A percentile compares a stretch with the other conserved stretches of the same genome.
Evolutionary conservation across 2,329 filamentous ascomycete genomes (phyloP).

Genomic region (Talaromyces sp.): DNA sequence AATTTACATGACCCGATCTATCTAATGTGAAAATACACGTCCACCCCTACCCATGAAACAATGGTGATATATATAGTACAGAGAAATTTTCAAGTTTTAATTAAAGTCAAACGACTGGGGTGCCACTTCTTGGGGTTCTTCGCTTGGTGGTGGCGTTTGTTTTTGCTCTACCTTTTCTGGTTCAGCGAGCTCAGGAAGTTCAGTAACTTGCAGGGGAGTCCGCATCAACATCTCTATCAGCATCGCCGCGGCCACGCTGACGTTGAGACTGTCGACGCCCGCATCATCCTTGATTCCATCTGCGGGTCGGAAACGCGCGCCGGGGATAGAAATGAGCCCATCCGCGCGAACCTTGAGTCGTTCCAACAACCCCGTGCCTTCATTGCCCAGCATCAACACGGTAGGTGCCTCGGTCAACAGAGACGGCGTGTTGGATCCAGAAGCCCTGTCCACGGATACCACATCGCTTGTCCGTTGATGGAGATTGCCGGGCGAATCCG

Average conservation of each 20-base stretch:
- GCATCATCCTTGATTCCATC: conserved; percentile 33
- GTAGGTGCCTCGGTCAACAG: conserved; percentile 57
- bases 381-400: conserved; percentile 76
- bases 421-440: conserved; percentile 6
- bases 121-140: conserved; percentile 9
- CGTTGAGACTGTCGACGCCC: conserved; percentile 83
- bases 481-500: conserved; percentile 45
- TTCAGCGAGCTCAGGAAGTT: background rate
- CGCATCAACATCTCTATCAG: conserved; percentile 45
- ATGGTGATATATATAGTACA: conserved; percentile 4
- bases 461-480: background rate
- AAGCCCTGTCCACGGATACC: background rate
- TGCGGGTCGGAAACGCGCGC: conserved; percentile 41
- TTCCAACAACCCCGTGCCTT: conserved; percentile 66
- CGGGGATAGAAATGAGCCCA: conserved; percentile 56
- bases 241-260: conserved; percentile 78
- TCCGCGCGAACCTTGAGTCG: conserved; percentile 62
- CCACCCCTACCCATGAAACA: background rate
- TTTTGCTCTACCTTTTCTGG: background rate
- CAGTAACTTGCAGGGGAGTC: conserved; percentile 19
- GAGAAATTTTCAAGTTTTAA: background rate
- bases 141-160: background rate
- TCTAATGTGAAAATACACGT: no score
- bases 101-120: conserved; percentile 10
- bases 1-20: no score